A percentile compares a stretch with the other conserved stretches of the same genome.
phyloP scores from a whole-genome alignment of 352 stramenopile genomes.

The Blastocystis sp. region DNA sequence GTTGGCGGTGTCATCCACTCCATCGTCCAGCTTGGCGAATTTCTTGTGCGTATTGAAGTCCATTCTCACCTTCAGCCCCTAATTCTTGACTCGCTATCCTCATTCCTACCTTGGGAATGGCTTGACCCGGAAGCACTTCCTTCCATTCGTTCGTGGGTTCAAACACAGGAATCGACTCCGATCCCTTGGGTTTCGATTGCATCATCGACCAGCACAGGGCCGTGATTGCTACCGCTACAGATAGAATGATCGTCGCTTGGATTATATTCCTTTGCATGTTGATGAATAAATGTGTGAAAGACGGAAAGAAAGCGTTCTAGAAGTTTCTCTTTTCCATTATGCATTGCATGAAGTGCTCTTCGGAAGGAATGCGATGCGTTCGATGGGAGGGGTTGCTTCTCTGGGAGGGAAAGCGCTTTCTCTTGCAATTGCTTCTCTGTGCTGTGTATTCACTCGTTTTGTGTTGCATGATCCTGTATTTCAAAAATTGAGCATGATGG shows the following conservation, averaged over 20 bases:
- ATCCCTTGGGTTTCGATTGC: neutral
- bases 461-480: too few relatives aligned
- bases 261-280: neutral
- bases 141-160: conserved; percentile 40
- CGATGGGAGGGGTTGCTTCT: too few relatives aligned
- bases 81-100: neutral
- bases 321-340: neutral
- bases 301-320: neutral
- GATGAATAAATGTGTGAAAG: conserved; percentile 2
- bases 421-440: too few relatives aligned
- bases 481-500: too few relatives aligned
- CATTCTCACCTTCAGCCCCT: conserved; percentile 55
- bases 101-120: conserved; percentile 30
- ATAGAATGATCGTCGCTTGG: neutral
- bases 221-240: neutral
- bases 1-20: conserved; percentile 6
- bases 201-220: neutral
- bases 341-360: too few relatives aligned
- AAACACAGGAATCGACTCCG: neutral
- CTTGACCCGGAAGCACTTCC: conserved; percentile 35
- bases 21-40: conserved; percentile 47
- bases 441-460: too few relatives aligned
- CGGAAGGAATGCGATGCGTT: too few relatives aligned
- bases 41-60: conserved; percentile 63
- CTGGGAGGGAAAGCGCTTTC: too few relatives aligned